Evolutionary conservation across 495 filamentous ascomycete species (phyloP), one percentile per base, ranked within the genome.

Genomic region (Penicillium paradoxum): DNA sequence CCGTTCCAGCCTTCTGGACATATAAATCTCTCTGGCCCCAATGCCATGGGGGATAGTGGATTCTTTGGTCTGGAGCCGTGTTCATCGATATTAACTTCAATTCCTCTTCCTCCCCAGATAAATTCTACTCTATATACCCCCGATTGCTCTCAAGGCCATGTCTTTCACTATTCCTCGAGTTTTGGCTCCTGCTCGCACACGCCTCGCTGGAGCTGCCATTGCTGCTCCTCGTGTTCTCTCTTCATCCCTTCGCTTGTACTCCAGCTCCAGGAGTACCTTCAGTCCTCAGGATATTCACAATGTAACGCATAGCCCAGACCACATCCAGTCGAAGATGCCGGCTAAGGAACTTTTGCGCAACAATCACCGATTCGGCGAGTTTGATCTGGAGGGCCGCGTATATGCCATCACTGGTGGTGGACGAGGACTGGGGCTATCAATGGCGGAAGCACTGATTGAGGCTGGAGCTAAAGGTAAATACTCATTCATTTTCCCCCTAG

Each of bases 381-480:
- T 85, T 46, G 74, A 82, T 41, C 73, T 88, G 3, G 63, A 73
- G 30, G 78, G 72, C 29, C 74, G 81, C 27, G 81, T 86, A 22
- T 81, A 79, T 46, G 65, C 81, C 38, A 79, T 88, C 32, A 85
- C 84, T 0, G 84, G 83, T 19, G 83, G 82, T 18, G 83, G 76
- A 25, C 68, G 77, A 48, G 83, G 85, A 4, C 66, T 89, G 4
- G 85, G 86, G 8, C 69, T 90, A 6, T 74, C 78, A 4, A 78
- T 88, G 66, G 82, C 82, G 2, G 84, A 88, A 59, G 85, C 83
- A 8, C 69, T 88, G n/a, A 76, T 83, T 40, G 84, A 88, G 59
- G 83, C 86, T 13, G 85, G 85, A 9, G 85, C 80, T 1, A 80
- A 79, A 60, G 82, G 83, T 85, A 72, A 6, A 2, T 17, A 10